phyloP scores from a whole-genome alignment of 805 yeast genomes.

The Schwanniomyces pseudopolymorphus region DNA sequence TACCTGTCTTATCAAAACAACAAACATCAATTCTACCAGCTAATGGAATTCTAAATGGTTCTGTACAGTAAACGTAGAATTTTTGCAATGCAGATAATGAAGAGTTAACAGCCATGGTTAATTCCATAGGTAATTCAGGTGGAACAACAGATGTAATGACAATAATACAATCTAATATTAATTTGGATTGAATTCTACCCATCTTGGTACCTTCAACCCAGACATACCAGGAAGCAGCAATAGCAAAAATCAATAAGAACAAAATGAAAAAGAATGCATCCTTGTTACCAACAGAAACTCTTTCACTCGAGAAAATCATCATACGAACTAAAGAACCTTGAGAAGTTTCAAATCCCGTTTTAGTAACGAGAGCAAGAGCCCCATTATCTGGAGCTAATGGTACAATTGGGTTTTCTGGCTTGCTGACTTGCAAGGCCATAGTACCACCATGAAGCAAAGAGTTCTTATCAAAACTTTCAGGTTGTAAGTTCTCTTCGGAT shows the following conservation, averaged over 20 bases:
- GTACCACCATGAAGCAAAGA: constrained; percentile 94
- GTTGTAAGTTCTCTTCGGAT: constrained; percentile 59
- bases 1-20: constrained; percentile 98
- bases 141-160: constrained; percentile 98
- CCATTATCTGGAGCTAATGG: constrained; percentile 86
- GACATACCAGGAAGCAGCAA: constrained; percentile 95
- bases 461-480: constrained; percentile 86
- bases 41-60: constrained; percentile 95
- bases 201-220: constrained; percentile 96
- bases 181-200: constrained; percentile 93
- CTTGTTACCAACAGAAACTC: constrained; percentile 92
- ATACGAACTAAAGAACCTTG: constrained; percentile 97
- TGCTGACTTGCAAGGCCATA: constrained; percentile 85
- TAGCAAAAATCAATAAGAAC: constrained; percentile 85
- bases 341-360: constrained; percentile 97
- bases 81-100: constrained; percentile 87
- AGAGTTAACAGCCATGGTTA: constrained; percentile 95
- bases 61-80: constrained; percentile 91
- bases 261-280: constrained; percentile 92
- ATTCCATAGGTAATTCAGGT: constrained; percentile 98
- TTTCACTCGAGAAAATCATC: constrained; percentile 95
- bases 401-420: constrained; percentile 52
- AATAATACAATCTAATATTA: constrained; percentile 91
- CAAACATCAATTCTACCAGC: constrained; percentile 98
- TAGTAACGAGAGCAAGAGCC: constrained; percentile 84